Percentiles rank a stretch among this genome's conserved stretches.
These are phyloP conservation scores for Elongisporangium prolatum DNA, from an alignment of 352 stramenopile species.

Conservation along the genomic window DNA sequence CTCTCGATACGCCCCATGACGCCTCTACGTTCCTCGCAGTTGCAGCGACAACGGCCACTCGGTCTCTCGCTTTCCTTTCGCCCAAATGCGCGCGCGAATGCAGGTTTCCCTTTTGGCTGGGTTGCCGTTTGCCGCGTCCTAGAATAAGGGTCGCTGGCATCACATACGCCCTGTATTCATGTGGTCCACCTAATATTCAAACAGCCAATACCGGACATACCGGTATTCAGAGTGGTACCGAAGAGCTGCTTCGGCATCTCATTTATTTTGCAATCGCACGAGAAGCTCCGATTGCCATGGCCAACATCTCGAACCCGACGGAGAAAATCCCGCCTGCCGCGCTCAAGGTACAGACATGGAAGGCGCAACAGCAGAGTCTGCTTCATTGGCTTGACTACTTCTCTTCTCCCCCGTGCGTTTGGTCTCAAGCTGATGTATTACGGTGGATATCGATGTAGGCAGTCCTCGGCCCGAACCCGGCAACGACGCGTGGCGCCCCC, in stretches of 20 bases:
- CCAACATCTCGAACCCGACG: conserved; percentile 49
- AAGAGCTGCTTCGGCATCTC: neutral
- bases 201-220: neutral
- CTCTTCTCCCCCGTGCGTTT: neutral
- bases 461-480: conserved; percentile 59
- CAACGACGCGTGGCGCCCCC: conserved; percentile 65
- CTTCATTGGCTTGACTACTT: too few species aligned
- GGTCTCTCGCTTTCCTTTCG: neutral
- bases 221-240: neutral
- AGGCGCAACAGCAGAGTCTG: neutral
- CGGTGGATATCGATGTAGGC: conserved; percentile 20
- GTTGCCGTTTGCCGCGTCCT: neutral
- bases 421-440: neutral
- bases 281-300: conserved; percentile 22
- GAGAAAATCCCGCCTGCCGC: conserved; percentile 54
- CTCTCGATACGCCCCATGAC: conserved; percentile 85
- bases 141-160: neutral
- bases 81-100: conserved; percentile 1
- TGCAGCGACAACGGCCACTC: neutral
- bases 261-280: neutral
- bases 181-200: neutral
- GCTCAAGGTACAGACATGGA: conserved; percentile 24
- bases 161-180: neutral
- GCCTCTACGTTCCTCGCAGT: neutral
- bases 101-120: conserved; percentile 14